Conservation (phyloP, 352 stramenopile genomes). For the Phytophthora rubi region DNA sequence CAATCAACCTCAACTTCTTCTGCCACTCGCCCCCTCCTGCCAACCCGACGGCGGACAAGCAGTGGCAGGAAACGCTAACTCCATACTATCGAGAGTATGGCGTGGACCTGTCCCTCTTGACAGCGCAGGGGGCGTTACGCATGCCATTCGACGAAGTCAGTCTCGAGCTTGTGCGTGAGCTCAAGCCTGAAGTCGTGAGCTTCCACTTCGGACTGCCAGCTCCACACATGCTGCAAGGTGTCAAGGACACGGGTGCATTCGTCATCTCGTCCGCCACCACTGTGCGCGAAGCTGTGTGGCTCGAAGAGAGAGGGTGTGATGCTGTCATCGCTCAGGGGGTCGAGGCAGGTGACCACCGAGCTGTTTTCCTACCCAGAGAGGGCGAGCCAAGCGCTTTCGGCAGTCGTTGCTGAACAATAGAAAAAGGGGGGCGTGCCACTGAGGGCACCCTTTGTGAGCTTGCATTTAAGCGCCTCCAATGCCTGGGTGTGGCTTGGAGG, state of each 20-base stretch:
- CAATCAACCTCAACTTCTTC: constrained; percentile 75
- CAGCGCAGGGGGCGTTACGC: constrained; percentile 30
- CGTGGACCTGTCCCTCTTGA: constrained; percentile 25
- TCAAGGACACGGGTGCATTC: constrained; percentile 49
- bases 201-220: constrained; percentile 70
- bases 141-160: constrained; percentile 43
- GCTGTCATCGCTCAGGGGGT: constrained; percentile 62
- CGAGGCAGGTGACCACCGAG: constrained; percentile 66
- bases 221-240: constrained; percentile 28
- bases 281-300: constrained; percentile 39
- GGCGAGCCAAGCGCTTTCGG: neutral
- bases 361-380: constrained; percentile 47
- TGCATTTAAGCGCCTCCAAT: too few species aligned
- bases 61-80: constrained; percentile 46
- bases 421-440: too few species aligned
- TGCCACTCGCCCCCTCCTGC: constrained; percentile 38
- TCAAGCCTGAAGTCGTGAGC: constrained; percentile 63
- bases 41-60: constrained; percentile 18
- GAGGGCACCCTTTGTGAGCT: too few species aligned
- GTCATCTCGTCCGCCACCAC: constrained; percentile 57
- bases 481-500: too few species aligned
- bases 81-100: constrained; percentile 50
- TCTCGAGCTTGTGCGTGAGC: constrained; percentile 51
- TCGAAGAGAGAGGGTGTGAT: constrained; percentile 45
- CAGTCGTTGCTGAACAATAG: too few species aligned